Base-by-base conservation (phyloP, 352 stramenopile species). In the Phytophthora pisi region DNA sequence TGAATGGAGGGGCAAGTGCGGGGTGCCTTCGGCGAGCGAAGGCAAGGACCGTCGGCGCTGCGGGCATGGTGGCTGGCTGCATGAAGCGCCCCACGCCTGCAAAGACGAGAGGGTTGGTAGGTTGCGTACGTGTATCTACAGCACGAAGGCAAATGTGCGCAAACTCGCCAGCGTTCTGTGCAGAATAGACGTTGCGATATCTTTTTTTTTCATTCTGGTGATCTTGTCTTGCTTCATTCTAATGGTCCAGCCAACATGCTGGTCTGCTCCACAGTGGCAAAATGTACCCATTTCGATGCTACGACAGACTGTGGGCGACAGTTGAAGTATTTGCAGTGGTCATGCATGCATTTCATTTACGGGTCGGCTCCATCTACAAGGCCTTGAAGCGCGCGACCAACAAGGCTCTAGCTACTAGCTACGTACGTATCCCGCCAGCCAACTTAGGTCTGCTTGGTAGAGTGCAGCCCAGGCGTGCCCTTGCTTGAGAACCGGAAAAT, bases 401-500 rank as follows among this genome's bases (percentile, higher is more conserved):
- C 34, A 65, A 9, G 34, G 16, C 38, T 49, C 38, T 66, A 45
- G 38, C 38, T 8, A 45, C 43, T 47, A 73, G 60, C 59, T 61
- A 67, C 61, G 62, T n/a, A 57, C 40, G 10, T 10, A 10, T 57
- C 15, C 16, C 10, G 23, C 8, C 40, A 26, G 28, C 51, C 26
- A 20, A 11, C n/a, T 74, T 68, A 82, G 45, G 65, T 74, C 54
- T 78, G 67, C 61, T 82, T 79, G 34, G 68, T 61, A 42, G 65
- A 26, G 57, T 78, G 61, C 4, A 61, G 51, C 6, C 57, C 61
- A 16, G 51, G 38, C 15, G 47, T 34, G 4, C 77, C 68, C 5
- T 81, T 72, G 66, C 64, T 89, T 15, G 74, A 75, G 51, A 89
- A 72, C 28, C 84, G 82, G 65, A 88, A 89, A 36, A 92, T 80